phyloP scores from a whole-genome alignment of 164 flowering plant genomes.

The Cinnamomum micranthum region DNA sequence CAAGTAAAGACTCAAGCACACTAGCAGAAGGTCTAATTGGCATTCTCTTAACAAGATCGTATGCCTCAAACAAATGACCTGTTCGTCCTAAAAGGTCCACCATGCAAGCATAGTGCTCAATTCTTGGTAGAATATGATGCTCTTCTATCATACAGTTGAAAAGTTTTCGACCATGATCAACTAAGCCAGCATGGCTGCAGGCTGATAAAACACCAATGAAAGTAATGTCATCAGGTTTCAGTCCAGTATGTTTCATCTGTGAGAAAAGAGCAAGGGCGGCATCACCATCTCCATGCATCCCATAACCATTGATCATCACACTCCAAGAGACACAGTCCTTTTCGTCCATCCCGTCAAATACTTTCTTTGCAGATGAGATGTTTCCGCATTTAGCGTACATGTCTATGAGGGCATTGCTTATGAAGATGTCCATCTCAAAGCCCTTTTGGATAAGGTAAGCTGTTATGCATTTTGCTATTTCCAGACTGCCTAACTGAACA shows the following conservation, averaged over 20 bases:
- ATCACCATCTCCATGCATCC: conserved; percentile 13
- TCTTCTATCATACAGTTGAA: conserved; percentile 8
- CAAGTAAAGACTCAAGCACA: conserved; percentile 19
- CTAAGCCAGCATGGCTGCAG: conserved; percentile 16
- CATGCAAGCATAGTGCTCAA: conserved; percentile 22
- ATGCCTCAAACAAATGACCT: conserved; percentile 18
- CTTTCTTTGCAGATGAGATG: conserved; percentile 28
- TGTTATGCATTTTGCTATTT: conserved; percentile 26
- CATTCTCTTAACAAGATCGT: conserved; percentile 15
- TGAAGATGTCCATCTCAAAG: conserved; percentile 28
- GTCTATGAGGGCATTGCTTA: conserved; percentile 52
- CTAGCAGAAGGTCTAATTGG: conserved; percentile 8
- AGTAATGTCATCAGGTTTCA: conserved; percentile 13
- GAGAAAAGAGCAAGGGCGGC: conserved; percentile 9
- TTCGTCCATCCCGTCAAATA: conserved; percentile 35
- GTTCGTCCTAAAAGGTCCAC: conserved; percentile 22
- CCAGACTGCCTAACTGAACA: conserved; percentile 27
- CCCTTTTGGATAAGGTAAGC: conserved; percentile 37
- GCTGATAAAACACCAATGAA: conserved; percentile 17
- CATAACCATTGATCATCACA: conserved; percentile 13
- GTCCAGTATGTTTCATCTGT: conserved; percentile 3
- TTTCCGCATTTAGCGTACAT: conserved; percentile 55
- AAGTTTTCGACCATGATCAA: conserved; percentile 12
- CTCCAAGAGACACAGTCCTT: conserved; percentile 34
- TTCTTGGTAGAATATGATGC: conserved; percentile 9